phyloP scores from a whole-genome alignment of 2,329 filamentous ascomycete species.

The Verticillium klebahnii region DNA sequence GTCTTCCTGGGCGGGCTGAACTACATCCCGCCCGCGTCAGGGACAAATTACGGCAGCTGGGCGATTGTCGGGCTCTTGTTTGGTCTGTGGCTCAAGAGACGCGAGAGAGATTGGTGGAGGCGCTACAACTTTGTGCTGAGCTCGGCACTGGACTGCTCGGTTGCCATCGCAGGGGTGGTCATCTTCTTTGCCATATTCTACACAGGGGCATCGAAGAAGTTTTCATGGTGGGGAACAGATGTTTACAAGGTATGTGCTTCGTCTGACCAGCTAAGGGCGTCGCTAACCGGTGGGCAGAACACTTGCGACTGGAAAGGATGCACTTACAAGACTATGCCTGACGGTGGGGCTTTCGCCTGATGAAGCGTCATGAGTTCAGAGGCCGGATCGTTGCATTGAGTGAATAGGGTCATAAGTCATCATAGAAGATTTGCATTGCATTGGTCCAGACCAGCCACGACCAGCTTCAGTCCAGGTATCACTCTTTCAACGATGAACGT shows the following conservation, averaged over 20 bases:
- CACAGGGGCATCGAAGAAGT: conserved; percentile 18
- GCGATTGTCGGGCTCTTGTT: conserved; percentile 23
- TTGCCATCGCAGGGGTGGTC: conserved; percentile 24
- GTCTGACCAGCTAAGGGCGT: background rate
- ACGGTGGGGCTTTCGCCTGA: background rate
- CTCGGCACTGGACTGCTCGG: conserved; percentile 24
- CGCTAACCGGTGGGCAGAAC: background rate
- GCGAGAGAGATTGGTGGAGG: conserved; percentile 22
- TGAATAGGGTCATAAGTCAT: too few relatives aligned
- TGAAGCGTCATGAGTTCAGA: background rate
- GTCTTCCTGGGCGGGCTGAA: conserved; percentile 24
- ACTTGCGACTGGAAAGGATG: conserved; percentile 11
- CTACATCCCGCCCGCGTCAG: conserved; percentile 26
- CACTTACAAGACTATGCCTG: conserved; percentile 2
- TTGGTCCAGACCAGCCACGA: too few relatives aligned
- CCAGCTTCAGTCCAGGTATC: too few relatives aligned
- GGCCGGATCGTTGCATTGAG: too few relatives aligned
- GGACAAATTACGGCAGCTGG: conserved; percentile 27
- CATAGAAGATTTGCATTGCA: too few relatives aligned
- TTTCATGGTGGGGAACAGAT: conserved; percentile 25
- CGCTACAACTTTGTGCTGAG: conserved; percentile 26
- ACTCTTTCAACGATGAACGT: too few relatives aligned
- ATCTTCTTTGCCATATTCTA: conserved; percentile 29
- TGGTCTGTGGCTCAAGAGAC: conserved; percentile 17
- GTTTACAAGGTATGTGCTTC: conserved; percentile 12